Base-by-base conservation (phyloP, 345 rosid genomes). In the Salix viminalis region DNA sequence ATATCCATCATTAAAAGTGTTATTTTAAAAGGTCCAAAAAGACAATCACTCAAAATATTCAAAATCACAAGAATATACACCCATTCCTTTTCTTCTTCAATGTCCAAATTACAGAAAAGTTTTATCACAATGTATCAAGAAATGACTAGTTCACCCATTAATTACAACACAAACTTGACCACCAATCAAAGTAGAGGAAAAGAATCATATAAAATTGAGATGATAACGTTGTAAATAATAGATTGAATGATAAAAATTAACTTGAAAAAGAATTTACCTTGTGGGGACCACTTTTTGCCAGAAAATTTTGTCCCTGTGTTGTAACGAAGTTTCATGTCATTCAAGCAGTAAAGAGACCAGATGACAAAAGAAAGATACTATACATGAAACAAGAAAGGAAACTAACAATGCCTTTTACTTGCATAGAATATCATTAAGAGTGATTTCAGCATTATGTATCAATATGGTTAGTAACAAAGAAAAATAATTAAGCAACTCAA, bases 241-340 rank as follows among this genome's bases (percentile, higher is more conserved):
- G 52, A 46, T 46, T 46, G 1, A 46, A 13, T 14, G 18, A 12
- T 14, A 46, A 14, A 13, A 36, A 13, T 14, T 3, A 65, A 32
- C 11, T 60, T 65, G 36, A 11, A 73, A 7, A 62, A 65, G 39
- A 37, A n/a, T 61, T 34, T 77, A 88, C 97, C 97, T 95, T 95
- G 76, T 95, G 91, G 39, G 85, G 83, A 74, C 89, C 80, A 81
- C 82, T 84, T 82, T 86, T 88, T 72, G 87, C 90, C 65, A 89
- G 65, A 79, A 89, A 88, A 46, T 74, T 71, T 67, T 80, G 81
- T 72, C 70, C 91, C 95, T 91, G 87, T 73, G 72, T 70, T 21
- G 77, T 77, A 74, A 67, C 42, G 72, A 4, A 61, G 36, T 34
- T 32, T 68, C 69, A 80, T 58, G 70, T 83, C 82, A 71, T 21